Evolutionary conservation across 73 alveolate genomes (phyloP), one percentile per base, ranked within the genome.

Genomic region (Diophrys sp.): DNA sequence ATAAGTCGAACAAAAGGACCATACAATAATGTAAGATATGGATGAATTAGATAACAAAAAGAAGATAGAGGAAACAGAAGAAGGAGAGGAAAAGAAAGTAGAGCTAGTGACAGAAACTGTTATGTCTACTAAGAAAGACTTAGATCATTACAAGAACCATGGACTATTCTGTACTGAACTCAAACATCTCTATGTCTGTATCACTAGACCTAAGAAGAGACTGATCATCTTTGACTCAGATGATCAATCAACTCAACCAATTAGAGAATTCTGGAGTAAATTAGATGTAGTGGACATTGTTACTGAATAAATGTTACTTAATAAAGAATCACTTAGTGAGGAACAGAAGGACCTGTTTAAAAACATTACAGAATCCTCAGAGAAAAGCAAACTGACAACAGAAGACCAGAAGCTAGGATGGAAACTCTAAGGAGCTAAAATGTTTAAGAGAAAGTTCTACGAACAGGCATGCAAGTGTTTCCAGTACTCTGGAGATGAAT

Each of bases 121-220:
- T 28, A 33, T 1, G 31, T 31, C 28, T 2, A 14, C 29, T 44
- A 32, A 33, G 31, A 67, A 34, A 77, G 28, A 74, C 14, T 28
- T 33, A 57, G 93, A 85, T 18, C 56, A 80, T 27, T 74, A 80
- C 30, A 57, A 75, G 69, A 67, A 87, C 79, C 80, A 75, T 69
- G 70, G 92, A 0, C 34, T 75, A 74, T 84, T 94, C 44, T 94
- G 98, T 68, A 89, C 89, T 33, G 98, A 94, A 73, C 81, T 94
- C 14, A 94, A 94, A 75, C 83, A 85, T 71, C 76, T 94, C 14
- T 94, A 94, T 83, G 97, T 93, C 31, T 94, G 97, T 26, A 87
- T 94, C 31, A 94, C 98, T 30, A 79, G 98, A 70, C 97, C 98
- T 0, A 92, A 91, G 91, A 33, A 83, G 30, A 87, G 97, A 75